Conservation (phyloP, 805 yeast species). For the Hanseniaspora lindneri region DNA sequence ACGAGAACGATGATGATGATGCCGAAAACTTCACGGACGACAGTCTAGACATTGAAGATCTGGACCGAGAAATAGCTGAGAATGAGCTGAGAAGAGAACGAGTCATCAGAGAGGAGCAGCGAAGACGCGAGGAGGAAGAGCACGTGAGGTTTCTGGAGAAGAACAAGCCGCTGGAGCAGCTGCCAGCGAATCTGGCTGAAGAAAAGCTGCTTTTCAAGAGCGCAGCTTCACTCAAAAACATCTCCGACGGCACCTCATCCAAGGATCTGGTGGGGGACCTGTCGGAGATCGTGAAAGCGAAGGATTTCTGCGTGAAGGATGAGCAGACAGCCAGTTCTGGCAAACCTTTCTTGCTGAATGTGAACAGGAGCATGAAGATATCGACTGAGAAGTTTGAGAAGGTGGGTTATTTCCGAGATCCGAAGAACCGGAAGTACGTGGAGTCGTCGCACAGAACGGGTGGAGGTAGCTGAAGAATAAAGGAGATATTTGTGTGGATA, state of each 20-base stretch:
- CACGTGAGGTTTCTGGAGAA: neutral
- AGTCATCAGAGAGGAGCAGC: neutral
- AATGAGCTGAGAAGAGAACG: slow-evolving; percentile 10
- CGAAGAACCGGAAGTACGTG: slow-evolving; percentile 11
- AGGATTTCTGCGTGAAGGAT: neutral
- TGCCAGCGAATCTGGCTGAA: slow-evolving; percentile 3
- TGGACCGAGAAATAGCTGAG: slow-evolving; percentile 15
- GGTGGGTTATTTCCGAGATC: slow-evolving; percentile 5
- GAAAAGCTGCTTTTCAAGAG: slow-evolving; percentile 8
- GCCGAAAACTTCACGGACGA: slow-evolving; percentile 9
- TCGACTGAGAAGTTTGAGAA: slow-evolving; percentile 12
- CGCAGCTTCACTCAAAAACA: slow-evolving; percentile 8
- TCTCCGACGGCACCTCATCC: neutral
- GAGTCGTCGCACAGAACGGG: slow-evolving; percentile 12
- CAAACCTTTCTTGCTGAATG: slow-evolving; percentile 8
- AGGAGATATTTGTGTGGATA: no score
- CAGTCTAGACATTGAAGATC: slow-evolving; percentile 12
- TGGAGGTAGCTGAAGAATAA: no score
- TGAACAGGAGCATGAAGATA: slow-evolving; percentile 12
- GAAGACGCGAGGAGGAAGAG: neutral
- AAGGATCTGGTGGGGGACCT: slow-evolving; percentile 1
- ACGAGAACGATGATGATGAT: slow-evolving; percentile 3
- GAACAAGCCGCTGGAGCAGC: neutral
- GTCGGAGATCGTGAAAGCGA: neutral
- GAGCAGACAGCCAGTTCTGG: neutral